Evolutionary conservation across 2,329 filamentous ascomycete genomes (phyloP), one percentile per base, ranked within the genome.

Genomic region (Epichloe glyceriae): DNA sequence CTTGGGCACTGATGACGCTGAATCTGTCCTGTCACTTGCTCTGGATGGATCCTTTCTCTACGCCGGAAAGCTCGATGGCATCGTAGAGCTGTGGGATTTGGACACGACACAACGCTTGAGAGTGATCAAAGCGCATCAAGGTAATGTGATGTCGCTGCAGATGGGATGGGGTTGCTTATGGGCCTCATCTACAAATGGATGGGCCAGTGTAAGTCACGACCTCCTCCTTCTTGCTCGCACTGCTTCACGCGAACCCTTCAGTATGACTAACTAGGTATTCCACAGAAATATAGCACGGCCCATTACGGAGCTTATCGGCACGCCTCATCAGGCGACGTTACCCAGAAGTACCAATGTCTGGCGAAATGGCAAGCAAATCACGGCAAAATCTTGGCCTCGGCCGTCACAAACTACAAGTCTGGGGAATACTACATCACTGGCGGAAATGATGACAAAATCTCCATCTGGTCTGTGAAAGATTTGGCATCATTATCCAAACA

Each of bases 21-120:
- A 80, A 53, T 83, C 80, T 0, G 76, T 84, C 12, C 72, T 96
- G 52, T 93, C 88, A 0, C 75, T 98, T 49, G 84, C 87, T 5
- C 77, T 95, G 3, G 90, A 97, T 55, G 89, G 88, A 0, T 90
- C 89, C 0, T 94, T 98, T 57, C 74, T 98, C 4, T 98, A 97
- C 63, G 88, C 86, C 53, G 93, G 93, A 45, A 86, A 94, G 58
- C 78, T 89, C 1, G 83, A 87, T 39, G 94, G 93, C 20, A 79
- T 95, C 47, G 81, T 98, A 53, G 91, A 97, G 64, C 80, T 98
- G 11, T 98, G 94, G 91, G 94, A 98, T 63, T 75, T 98, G 14
- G 91, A 97, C 63, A 97, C 93, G 0, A 83, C 85, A 50, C 93
- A 98, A 67, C 83, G 93, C 46, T 76, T 98, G 43, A 79, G 93